Evolutionary conservation across 2,329 filamentous ascomycete species (phyloP).

Genomic region (Ophiocordyceps unilateralis): DNA sequence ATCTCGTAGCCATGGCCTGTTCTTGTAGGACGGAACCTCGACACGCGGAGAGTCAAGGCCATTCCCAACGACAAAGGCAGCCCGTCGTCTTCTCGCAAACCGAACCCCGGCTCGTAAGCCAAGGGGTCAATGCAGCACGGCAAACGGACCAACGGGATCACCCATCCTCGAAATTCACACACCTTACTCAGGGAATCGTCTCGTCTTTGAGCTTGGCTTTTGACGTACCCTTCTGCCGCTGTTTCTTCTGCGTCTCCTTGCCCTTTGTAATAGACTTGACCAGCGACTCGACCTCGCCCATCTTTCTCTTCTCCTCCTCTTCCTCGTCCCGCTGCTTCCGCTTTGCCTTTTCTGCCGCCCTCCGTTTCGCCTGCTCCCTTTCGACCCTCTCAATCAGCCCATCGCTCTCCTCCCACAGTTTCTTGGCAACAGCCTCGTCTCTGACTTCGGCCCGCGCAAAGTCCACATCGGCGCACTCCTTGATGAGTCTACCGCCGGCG

Average conservation of each 20-base stretch:
- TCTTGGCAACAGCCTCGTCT: slow-evolving; percentile 66
- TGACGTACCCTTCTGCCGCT: background rate
- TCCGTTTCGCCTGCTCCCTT: slow-evolving; percentile 51
- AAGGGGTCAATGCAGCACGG: too few relatives aligned
- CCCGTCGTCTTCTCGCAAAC: too few relatives aligned
- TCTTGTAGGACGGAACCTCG: too few relatives aligned
- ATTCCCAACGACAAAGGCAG: too few relatives aligned
- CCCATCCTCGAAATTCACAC: too few relatives aligned
- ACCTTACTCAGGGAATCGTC: background rate
- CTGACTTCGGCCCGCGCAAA: slow-evolving; percentile 56
- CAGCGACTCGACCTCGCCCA: slow-evolving; percentile 17
- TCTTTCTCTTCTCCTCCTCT: slow-evolving; percentile 16
- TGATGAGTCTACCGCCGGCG: slow-evolving; percentile 56
- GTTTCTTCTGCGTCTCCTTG: slow-evolving; percentile 13
- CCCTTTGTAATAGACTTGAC: slow-evolving; percentile 27
- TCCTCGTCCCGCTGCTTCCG: slow-evolving; percentile 14
- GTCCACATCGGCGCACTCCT: slow-evolving; percentile 70
- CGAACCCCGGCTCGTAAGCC: too few relatives aligned
- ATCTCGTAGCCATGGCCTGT: too few relatives aligned
- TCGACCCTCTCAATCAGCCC: slow-evolving; percentile 67
- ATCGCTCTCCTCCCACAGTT: slow-evolving; percentile 81
- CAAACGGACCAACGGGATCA: too few relatives aligned
- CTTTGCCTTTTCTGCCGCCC: slow-evolving; percentile 23
- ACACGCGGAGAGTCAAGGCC: too few relatives aligned
- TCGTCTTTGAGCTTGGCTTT: background rate